A percentile compares a stretch with the other conserved stretches of the same genome.
phyloP scores from a whole-genome alignment of 495 filamentous ascomycete species.

The Penicillium desertorum region DNA sequence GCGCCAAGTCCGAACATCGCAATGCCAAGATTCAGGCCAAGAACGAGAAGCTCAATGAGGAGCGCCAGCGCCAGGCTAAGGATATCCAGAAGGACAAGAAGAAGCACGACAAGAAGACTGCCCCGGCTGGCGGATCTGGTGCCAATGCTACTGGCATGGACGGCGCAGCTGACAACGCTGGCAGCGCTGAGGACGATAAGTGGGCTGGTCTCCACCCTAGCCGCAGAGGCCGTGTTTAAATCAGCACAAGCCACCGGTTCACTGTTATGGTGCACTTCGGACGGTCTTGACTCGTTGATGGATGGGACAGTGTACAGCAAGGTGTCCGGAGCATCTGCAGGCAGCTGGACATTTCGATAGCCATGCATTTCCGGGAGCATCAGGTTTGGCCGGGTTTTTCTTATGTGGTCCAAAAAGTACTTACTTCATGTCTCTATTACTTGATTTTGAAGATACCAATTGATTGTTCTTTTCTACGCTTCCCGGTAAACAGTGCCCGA shows the following conservation, averaged over 20 bases:
- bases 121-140: conserved; percentile 17
- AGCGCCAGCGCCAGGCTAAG: conserved; percentile 61
- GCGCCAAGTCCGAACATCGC: conserved; percentile 64
- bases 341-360: conserved; percentile 2
- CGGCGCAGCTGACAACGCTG: conserved; percentile 22
- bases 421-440: conserved; percentile 7
- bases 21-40: conserved; percentile 76
- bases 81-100: conserved; percentile 51
- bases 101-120: conserved; percentile 29
- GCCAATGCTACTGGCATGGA: conserved; percentile 26
- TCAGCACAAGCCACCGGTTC: conserved; percentile 3
- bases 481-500: background rate
- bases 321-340: conserved; percentile 4
- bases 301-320: conserved; percentile 7
- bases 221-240: conserved; percentile 50
- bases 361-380: conserved; percentile 6
- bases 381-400: background rate
- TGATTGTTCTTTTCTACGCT: conserved; percentile 2
- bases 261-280: background rate
- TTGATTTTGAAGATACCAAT: conserved; percentile 20
- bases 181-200: conserved; percentile 23
- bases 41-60: conserved; percentile 83
- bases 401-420: conserved; percentile 12
- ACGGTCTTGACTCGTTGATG: background rate
- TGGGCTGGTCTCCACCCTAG: conserved; percentile 59